These are phyloP conservation scores for Solanum rostratum DNA, from an alignment of 257 asterid species.

Conservation along the genomic window DNA sequence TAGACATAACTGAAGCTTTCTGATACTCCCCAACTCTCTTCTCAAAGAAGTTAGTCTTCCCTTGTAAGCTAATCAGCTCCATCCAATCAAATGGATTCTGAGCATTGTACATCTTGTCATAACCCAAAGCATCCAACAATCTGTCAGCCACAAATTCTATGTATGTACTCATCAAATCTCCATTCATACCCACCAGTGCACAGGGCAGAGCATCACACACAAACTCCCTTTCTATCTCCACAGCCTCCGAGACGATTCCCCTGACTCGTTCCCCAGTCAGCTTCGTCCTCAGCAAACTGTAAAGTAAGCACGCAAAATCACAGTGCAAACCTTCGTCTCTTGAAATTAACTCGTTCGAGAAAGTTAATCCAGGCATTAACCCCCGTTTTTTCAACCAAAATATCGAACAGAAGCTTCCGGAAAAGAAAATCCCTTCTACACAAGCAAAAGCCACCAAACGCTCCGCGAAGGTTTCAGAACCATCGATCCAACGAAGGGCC, in stretches of 20 bases:
- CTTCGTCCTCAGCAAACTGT: slow-evolving; percentile 51
- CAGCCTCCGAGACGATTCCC: slow-evolving; percentile 57
- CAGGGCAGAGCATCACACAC: slow-evolving; percentile 79
- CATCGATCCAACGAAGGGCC: slow-evolving; percentile 94
- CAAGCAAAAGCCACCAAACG: slow-evolving; percentile 76
- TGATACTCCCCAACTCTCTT: slow-evolving; percentile 95
- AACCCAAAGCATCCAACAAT: slow-evolving; percentile 55
- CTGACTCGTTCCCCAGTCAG: slow-evolving; percentile 63
- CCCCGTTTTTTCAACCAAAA: slow-evolving; percentile 92
- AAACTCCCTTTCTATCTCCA: slow-evolving; percentile 71
- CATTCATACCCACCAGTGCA: slow-evolving; percentile 80
- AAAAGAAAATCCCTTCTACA: slow-evolving; percentile 85
- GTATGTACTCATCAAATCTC: slow-evolving; percentile 63
- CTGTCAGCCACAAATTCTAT: slow-evolving; percentile 85
- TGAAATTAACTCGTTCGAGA: slow-evolving; percentile 77
- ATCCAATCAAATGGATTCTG: slow-evolving; percentile 91
- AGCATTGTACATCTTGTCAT: slow-evolving; percentile 45
- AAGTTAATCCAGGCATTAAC: slow-evolving; percentile 75
- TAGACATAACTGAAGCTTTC: slow-evolving; percentile 73
- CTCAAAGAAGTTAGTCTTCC: slow-evolving; percentile 94
- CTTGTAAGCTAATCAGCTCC: slow-evolving; percentile 91
- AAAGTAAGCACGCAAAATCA: slow-evolving; percentile 83
- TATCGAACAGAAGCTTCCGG: slow-evolving; percentile 83
- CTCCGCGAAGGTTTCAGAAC: slow-evolving; percentile 71
- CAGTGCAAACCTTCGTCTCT: slow-evolving; percentile 90